A percentile compares a stretch with the other conserved stretches of the same genome.
Evolutionary conservation across 768 basidiomycete genomes (phyloP).

Genomic region (Phaffia australis): DNA sequence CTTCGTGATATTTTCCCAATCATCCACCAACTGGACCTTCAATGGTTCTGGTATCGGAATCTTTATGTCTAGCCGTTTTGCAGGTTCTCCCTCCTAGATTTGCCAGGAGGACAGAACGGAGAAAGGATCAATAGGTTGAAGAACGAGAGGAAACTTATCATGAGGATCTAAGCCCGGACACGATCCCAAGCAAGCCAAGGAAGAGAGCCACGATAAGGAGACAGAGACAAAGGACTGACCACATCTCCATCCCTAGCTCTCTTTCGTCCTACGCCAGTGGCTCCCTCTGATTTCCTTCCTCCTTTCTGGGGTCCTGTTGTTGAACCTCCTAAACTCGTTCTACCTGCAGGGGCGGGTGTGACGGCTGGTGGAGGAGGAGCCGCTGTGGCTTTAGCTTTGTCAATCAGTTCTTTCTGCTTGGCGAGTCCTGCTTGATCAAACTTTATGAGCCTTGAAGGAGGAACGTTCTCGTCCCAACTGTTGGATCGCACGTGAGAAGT

Average conservation of each 20-base stretch:
- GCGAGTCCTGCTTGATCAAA: slow-evolving; percentile 67
- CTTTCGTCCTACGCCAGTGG: slow-evolving; percentile 13
- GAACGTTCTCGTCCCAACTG: slow-evolving; percentile 98
- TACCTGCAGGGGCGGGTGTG: too few relatives aligned
- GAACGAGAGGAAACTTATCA: background rate
- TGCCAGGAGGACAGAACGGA: background rate
- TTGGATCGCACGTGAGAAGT: background rate
- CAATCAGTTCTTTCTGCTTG: slow-evolving; percentile 58
- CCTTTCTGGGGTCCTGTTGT: slow-evolving; percentile 21
- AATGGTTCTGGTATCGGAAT: slow-evolving; percentile 79
- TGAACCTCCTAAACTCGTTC: background rate
- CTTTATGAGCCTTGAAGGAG: slow-evolving; percentile 66
- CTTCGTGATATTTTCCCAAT: slow-evolving; percentile 96
- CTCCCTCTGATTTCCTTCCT: slow-evolving; percentile 22
- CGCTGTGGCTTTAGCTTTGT: slow-evolving; percentile 25
- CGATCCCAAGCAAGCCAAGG: background rate
- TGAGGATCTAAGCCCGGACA: background rate
- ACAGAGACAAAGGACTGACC: slow-evolving; percentile 11
- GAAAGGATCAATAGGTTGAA: background rate
- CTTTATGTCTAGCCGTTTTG: slow-evolving; percentile 77
- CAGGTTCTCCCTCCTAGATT: slow-evolving; percentile 56
- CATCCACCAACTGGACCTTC: slow-evolving; percentile 81
- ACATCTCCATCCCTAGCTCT: slow-evolving; percentile 1
- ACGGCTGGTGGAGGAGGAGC: too few relatives aligned
- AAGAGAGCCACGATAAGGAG: background rate